Base-by-base conservation (phyloP, 2,329 filamentous ascomycete species). In the Thermothelomyces thermophilus region DNA sequence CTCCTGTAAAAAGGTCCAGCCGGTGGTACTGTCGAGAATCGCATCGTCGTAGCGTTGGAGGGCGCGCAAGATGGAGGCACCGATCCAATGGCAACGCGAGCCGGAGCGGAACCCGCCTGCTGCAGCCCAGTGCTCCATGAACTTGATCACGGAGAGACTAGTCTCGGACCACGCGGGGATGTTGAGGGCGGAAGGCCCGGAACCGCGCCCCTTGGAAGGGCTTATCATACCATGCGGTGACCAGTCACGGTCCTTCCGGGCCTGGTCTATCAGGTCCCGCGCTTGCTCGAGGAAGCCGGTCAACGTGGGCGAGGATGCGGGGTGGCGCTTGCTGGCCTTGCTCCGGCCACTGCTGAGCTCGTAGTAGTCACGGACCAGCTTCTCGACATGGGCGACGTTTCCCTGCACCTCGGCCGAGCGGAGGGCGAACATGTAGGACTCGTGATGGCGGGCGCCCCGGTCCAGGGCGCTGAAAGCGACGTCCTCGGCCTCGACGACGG, bases 1-100 rank as follows among this genome's bases (percentile, higher is more conserved):
- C 63, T 93, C 87, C 60, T 90, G 85, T 26, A 93, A 67, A 55
- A 90, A 88, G 1, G 79, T 74, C 73, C 79, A 83, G 31, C 76
- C 76, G 4, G 73, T 70, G 35, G 64, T 62, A 13, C 68, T 63
- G 20, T 73, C 70, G 33, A 81, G 68, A 43, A 66, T 64, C 16
- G 65, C 68, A 6, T 77, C 69, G 5, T 66, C 58, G 60, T 91
- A 91, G 47, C 82, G 70, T 1, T 73, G 74, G 1, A 81, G 68
- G 8, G 78, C 74, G 17, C 80, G 77, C 33, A 93, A 64, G 31
- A 93, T 73, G 11, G 79, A 66, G 4, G 85, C 76, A 1, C 83
- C 85, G 51, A 84, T 69, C 33, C 80, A 73, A 53, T 83, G 74
- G 33, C 84, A 70, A 3, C 72, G 70, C 7, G 79, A 79, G 13